Evolutionary conservation across 1,284 basidiomycete genomes (phyloP).

Genomic region (Cutaneotrichosporon mucoides): DNA sequence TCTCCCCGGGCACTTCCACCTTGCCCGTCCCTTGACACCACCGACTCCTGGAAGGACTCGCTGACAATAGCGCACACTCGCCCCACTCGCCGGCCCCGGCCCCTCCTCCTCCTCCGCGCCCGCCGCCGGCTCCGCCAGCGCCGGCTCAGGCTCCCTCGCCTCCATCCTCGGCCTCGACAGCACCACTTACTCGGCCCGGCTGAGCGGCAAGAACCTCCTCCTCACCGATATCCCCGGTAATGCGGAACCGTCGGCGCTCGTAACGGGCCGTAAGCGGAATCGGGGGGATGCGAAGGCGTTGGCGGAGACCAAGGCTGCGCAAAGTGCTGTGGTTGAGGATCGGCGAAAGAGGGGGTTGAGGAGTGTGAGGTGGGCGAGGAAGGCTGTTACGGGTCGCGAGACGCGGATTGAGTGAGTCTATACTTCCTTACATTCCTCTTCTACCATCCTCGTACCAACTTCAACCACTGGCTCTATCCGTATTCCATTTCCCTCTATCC

Average conservation of each 20-base stretch:
- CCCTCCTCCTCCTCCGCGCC: neutral
- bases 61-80: constrained; percentile 6
- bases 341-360: constrained; percentile 12
- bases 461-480: too few species aligned
- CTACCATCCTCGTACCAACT: too few species aligned
- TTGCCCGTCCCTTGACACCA: too few species aligned
- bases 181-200: constrained; percentile 25
- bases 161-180: constrained; percentile 26
- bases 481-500: too few species aligned
- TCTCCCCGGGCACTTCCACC: neutral
- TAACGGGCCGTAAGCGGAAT: constrained; percentile 33
- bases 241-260: constrained; percentile 11
- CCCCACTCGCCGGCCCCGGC: neutral
- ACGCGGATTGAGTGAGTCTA: constrained; percentile 31
- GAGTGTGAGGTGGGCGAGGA: constrained; percentile 7
- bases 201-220: constrained; percentile 37
- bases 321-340: constrained; percentile 4
- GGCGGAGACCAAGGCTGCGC: constrained; percentile 16
- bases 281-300: constrained; percentile 22
- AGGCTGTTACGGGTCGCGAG: constrained; percentile 15
- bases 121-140: constrained; percentile 9
- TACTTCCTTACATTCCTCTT: too few species aligned
- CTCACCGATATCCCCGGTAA: constrained; percentile 14
- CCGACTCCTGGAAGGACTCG: neutral
- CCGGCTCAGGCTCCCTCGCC: constrained; percentile 16